Conservation (phyloP, 192 early-diverging fungal genomes). For the Kickxella alabastrina region DNA sequence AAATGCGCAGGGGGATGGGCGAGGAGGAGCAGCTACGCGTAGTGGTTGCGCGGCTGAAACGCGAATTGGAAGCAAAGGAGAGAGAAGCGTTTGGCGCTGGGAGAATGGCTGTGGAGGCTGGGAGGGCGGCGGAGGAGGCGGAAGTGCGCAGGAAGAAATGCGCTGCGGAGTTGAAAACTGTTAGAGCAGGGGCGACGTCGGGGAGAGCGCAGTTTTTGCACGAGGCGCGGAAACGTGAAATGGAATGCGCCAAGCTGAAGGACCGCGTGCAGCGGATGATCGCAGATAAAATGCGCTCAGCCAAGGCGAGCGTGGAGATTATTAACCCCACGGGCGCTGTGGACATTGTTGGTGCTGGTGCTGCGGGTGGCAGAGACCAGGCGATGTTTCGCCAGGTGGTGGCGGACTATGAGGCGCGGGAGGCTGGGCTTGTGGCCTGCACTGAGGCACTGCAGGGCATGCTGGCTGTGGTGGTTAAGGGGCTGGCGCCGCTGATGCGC, state of each 20-base stretch:
- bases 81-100: too few relatives aligned
- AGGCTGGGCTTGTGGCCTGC: constrained; percentile 7
- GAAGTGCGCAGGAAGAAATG: constrained; percentile 24
- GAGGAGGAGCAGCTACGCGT: constrained; percentile 40
- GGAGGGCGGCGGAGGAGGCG: constrained; percentile 7
- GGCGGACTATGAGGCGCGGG: constrained; percentile 35
- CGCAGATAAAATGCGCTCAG: constrained; percentile 32
- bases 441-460: constrained; percentile 23
- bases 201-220: constrained; percentile 38
- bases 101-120: too few relatives aligned
- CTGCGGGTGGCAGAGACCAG: neutral
- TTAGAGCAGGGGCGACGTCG: constrained; percentile 25
- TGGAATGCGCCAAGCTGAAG: constrained; percentile 26
- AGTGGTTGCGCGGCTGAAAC: constrained; percentile 26
- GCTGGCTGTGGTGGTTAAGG: constrained; percentile 10
- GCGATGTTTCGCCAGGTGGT: constrained; percentile 18
- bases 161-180: constrained; percentile 31
- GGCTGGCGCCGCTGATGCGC: constrained; percentile 24
- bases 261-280: constrained; percentile 48
- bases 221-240: constrained; percentile 49
- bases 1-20: constrained; percentile 42
- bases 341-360: too few relatives aligned
- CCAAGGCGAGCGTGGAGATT: constrained; percentile 30
- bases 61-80: constrained; percentile 38
- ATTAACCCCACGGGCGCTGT: constrained; percentile 24